phyloP scores from a whole-genome alignment of 495 filamentous ascomycete genomes.

The Sordaria brevicollis region DNA sequence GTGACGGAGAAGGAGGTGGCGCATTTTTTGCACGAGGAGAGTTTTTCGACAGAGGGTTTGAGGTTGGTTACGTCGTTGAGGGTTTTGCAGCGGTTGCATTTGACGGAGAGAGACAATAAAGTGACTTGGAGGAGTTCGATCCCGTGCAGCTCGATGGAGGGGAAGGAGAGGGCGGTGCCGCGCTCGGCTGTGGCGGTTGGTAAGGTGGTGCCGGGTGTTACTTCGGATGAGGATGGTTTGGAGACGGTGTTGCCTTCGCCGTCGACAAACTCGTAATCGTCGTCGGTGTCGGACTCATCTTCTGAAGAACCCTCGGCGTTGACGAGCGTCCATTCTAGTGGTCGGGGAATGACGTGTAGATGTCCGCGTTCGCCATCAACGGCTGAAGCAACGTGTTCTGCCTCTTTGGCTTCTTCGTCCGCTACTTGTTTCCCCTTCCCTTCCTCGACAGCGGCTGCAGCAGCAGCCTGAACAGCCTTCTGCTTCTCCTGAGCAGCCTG shows the following conservation, averaged over 20 bases:
- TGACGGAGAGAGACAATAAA: constrained; percentile 59
- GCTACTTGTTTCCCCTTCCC: not conserved
- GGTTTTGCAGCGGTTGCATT: constrained; percentile 80
- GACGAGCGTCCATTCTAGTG: constrained; percentile 65
- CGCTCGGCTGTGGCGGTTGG: constrained; percentile 33
- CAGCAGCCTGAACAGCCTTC: not conserved
- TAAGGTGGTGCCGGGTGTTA: constrained; percentile 28
- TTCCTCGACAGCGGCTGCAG: not conserved
- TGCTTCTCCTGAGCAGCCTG: constrained; percentile 15
- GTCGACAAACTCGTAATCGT: constrained; percentile 24
- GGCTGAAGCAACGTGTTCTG: constrained; percentile 8
- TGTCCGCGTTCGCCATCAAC: constrained; percentile 46
- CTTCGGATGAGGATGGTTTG: too few relatives aligned
- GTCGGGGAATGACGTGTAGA: constrained; percentile 66
- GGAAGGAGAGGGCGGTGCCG: constrained; percentile 75
- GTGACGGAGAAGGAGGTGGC: constrained; percentile 54
- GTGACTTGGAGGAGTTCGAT: constrained; percentile 72
- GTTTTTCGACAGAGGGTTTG: constrained; percentile 31
- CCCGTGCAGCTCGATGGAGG: constrained; percentile 66
- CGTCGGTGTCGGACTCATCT: constrained; percentile 19
- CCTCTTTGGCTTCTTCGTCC: constrained; percentile 16
- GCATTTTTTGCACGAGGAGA: constrained; percentile 64
- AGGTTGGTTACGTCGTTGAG: constrained; percentile 61
- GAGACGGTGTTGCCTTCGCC: constrained; percentile 26
- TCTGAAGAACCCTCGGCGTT: constrained; percentile 14